A percentile compares a stretch with the other conserved stretches of the same genome.
Evolutionary conservation across 75 land plant genomes (phyloP).

Genomic region (Pinus tabuliformis): DNA sequence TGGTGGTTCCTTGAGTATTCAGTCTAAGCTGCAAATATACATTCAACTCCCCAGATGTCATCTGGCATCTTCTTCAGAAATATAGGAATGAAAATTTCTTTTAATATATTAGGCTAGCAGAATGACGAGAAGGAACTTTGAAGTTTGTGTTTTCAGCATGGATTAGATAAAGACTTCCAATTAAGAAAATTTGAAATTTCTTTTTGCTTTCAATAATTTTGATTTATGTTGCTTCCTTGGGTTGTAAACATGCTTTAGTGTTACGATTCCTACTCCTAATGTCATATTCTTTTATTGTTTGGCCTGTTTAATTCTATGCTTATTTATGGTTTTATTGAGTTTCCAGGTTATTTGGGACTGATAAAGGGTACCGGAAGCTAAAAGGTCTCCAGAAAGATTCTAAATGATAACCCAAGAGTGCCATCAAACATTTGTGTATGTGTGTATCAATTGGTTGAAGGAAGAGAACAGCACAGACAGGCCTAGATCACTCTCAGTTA

Average conservation of each 20-base stretch:
- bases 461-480: too few relatives aligned
- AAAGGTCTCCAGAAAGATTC: slow-evolving; percentile 49
- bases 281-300: neutral
- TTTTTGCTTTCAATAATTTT: neutral
- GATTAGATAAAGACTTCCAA: neutral
- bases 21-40: neutral
- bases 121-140: neutral
- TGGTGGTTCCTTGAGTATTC: neutral
- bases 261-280: neutral
- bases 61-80: neutral
- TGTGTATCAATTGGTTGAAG: too few relatives aligned
- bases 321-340: neutral
- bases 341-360: slow-evolving; percentile 95
- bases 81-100: neutral
- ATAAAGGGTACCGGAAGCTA: slow-evolving; percentile 79
- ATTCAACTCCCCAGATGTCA: neutral
- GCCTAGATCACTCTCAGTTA: too few relatives aligned
- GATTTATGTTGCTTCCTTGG: neutral
- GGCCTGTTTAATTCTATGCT: neutral
- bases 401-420: neutral
- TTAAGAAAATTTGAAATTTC: neutral
- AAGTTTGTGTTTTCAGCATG: slow-evolving; percentile 5
- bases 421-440: too few relatives aligned
- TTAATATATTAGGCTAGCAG: neutral
- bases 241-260: neutral